Conservation (phyloP, 108 stramenopile genomes). For the Parietichytrium sp. region DNA sequence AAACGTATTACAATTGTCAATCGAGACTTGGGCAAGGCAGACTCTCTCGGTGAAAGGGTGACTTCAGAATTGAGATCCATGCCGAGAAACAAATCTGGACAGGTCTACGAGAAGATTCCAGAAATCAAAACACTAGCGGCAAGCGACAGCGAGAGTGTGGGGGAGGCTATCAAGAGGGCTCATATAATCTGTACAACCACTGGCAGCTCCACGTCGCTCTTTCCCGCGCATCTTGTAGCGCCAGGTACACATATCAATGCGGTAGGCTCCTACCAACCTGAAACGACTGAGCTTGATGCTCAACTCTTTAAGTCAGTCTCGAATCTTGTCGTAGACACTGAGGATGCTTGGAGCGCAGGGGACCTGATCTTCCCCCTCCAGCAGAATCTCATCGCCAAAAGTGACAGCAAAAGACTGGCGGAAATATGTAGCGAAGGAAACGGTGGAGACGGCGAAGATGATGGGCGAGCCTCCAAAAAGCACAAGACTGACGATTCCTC, state of each 20-base stretch:
- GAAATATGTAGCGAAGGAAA: too few relatives aligned
- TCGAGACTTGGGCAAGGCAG: not conserved
- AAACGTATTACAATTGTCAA: not conserved
- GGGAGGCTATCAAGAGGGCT: not conserved
- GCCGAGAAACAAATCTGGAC: not conserved
- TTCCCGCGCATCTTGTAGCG: not conserved
- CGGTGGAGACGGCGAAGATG: too few relatives aligned
- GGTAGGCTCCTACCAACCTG: conserved; percentile 25
- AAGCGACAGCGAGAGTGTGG: not conserved
- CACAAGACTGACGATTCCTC: not conserved
- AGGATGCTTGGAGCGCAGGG: conserved; percentile 7
- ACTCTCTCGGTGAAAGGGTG: not conserved
- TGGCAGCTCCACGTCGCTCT: not conserved
- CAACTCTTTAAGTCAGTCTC: not conserved
- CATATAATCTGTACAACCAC: not conserved
- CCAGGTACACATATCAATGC: conserved; percentile 11
- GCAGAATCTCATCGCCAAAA: too few relatives aligned
- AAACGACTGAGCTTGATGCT: not conserved
- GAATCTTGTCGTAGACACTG: not conserved
- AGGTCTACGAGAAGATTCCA: not conserved
- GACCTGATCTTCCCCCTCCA: not conserved
- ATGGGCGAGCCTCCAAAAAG: not conserved
- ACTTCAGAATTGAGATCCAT: not conserved
- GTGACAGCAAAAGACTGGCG: too few relatives aligned
- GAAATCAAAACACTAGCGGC: not conserved